Evolutionary conservation across 2,329 filamentous ascomycete genomes (phyloP), one percentile per base, ranked within the genome.

Genomic region (Grosmannia penicillata): DNA sequence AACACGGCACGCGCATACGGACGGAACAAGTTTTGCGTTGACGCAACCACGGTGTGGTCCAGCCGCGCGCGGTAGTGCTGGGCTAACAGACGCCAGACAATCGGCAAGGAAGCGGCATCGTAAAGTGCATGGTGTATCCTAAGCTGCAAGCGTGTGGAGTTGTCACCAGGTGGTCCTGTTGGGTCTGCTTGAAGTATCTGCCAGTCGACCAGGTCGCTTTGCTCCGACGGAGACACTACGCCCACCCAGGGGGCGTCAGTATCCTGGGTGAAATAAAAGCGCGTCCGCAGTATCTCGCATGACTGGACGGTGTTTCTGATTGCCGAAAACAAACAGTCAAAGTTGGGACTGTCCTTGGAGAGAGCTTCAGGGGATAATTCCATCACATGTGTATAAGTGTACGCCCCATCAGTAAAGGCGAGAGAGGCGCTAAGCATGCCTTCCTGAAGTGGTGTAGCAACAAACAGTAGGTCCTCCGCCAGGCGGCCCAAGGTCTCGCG

Each of bases 361-460:
- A 35, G 15, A 10, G 48, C 47, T 1, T 14, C 6, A 13, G 37
- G 30, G 10, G 48, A 49, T 6, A 50, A 28, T 43, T 51, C 44
- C 21, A 48, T 43, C 2, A 34, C 41, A 37, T 51, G 49, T 7
- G 41, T 42, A 38, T 51, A 50, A 2, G 36, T 46, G 42, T 51
- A 51, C 11, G 49, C 49, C 14, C 44, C 19, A 27, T 41, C 42
- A 11, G 36, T 39, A 9, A 48, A 42, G 6, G 49, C 48, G 24
- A 47, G 22, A 15, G 49, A 47, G 8, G 45, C 45, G 28, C 47
- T 49, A 18, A 51, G 47, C 49, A 51, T 51, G 25, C 48, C 48
- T 38, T 49, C 45, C 31, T 51, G 49, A 3, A 51, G 47, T 4
- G 49, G 49, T 14, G 49, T 51, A 13, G 49, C 48, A 8, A 51